A percentile compares a stretch with the other conserved stretches of the same genome.
Evolutionary conservation across 2,329 filamentous ascomycete genomes (phyloP).

Genomic region (Penicillium oxalicum): DNA sequence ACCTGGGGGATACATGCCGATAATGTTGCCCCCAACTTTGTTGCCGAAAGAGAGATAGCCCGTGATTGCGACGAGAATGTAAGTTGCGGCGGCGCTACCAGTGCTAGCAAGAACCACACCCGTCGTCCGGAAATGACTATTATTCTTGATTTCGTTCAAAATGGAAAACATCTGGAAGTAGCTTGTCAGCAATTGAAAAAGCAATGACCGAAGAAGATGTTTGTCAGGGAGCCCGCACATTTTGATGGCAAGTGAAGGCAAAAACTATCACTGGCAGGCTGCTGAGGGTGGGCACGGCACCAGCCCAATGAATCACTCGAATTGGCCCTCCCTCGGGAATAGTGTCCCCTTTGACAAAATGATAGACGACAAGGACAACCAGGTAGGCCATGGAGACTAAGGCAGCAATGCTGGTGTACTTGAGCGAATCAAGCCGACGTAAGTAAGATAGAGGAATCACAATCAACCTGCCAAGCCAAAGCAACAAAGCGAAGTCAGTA

Average conservation of each 20-base stretch:
- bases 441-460: slow-evolving; percentile 94
- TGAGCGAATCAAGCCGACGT: slow-evolving; percentile 84
- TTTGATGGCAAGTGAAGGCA: slow-evolving; percentile 99
- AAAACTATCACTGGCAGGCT: slow-evolving; percentile 94
- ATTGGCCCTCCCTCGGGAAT: slow-evolving; percentile 68
- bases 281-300: slow-evolving; percentile 70
- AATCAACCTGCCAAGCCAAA: slow-evolving; percentile 55
- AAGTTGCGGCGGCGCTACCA: slow-evolving; percentile 78
- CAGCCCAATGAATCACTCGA: slow-evolving; percentile 70
- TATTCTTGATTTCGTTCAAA: slow-evolving; percentile 85
- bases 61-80: slow-evolving; percentile 86
- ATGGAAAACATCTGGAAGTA: slow-evolving; percentile 86
- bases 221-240: slow-evolving; percentile 51
- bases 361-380: slow-evolving; percentile 85
- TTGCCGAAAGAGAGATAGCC: slow-evolving; percentile 95
- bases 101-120: slow-evolving; percentile 77
- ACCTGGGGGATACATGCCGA: slow-evolving; percentile 78
- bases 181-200: slow-evolving; percentile 10
- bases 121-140: slow-evolving; percentile 70
- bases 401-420: slow-evolving; percentile 91
- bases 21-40: slow-evolving; percentile 83
- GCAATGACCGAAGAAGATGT: neutral
- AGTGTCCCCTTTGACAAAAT: slow-evolving; percentile 74
- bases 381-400: slow-evolving; percentile 91
- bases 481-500: slow-evolving; percentile 13